Conservation (phyloP, 148 eudicot species). For the Talinum fruticosum region DNA sequence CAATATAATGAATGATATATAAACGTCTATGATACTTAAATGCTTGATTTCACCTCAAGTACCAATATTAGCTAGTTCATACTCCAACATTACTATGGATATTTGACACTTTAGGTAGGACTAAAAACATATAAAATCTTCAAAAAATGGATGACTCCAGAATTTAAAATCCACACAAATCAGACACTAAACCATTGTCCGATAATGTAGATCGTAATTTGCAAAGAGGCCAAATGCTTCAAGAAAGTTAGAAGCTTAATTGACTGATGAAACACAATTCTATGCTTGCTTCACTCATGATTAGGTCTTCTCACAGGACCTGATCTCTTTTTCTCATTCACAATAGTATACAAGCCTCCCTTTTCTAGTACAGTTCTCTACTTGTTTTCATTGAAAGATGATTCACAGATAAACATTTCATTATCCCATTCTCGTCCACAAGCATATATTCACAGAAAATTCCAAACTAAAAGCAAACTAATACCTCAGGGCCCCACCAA, state of each 20-base stretch:
- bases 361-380: background rate
- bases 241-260: background rate
- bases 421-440: background rate
- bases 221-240: background rate
- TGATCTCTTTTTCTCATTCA: background rate
- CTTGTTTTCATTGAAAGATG: background rate
- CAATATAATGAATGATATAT: background rate
- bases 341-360: background rate
- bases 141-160: background rate
- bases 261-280: background rate
- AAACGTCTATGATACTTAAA: background rate
- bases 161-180: background rate
- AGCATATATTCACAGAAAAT: background rate
- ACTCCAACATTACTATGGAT: background rate
- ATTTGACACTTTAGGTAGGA: background rate
- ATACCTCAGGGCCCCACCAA: background rate
- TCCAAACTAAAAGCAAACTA: background rate
- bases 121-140: background rate
- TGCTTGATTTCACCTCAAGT: background rate
- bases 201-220: background rate
- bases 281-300: background rate
- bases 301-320: background rate
- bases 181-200: background rate
- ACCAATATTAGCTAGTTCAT: background rate
- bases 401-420: background rate